Evolutionary conservation across 106 monocot species (phyloP), one percentile per base, ranked within the genome.

Genomic region (Acorus calamus): DNA sequence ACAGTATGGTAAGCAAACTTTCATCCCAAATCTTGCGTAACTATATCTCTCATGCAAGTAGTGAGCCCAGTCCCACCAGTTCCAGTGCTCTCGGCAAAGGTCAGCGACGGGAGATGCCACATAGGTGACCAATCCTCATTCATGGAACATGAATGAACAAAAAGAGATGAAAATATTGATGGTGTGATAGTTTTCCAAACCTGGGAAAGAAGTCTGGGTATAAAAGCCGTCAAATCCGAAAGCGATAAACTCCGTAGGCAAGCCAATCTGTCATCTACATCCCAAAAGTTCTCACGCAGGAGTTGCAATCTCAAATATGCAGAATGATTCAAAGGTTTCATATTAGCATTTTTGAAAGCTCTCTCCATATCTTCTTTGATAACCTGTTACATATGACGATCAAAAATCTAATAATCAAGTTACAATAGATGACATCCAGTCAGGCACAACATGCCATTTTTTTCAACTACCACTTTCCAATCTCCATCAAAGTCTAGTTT

Each of bases 301-400:
- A 90, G 48, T 80, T 96, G 90, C 56, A 87, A 58, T 69, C 96
- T 84, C 80, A 87, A 78, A 71, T 96, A 87, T 59, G 91, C 61
- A 5, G 96, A 84, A 75, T 96, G 87, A 73, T 64, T 83, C 65
- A 80, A 74, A 61, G 96, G 96, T 50, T 87, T 91, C 79, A 96
- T 85, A 68, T 96, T 96, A 6, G 80, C 64, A 58, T 96, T 96
- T 78, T 77, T 87, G 63, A 76, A 87, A 3, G 80, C 69, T 81
- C 96, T 87, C 59, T 85, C 84, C 87, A 87, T 83, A 50, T 88
- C 84, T 57, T 96, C 96, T 66, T 88, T 96, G 42, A 96, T 88
- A 70, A 88, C 91, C 96, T 96, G 66, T 9, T 43, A 60, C 66
- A 64, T 46, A 3, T 5, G 42, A 11, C 2, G 3, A 28, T 28